Percentiles rank a stretch among this genome's conserved stretches.
Conservation (phyloP, 169 alveolate species). For the Plasmodium fragile region DNA sequence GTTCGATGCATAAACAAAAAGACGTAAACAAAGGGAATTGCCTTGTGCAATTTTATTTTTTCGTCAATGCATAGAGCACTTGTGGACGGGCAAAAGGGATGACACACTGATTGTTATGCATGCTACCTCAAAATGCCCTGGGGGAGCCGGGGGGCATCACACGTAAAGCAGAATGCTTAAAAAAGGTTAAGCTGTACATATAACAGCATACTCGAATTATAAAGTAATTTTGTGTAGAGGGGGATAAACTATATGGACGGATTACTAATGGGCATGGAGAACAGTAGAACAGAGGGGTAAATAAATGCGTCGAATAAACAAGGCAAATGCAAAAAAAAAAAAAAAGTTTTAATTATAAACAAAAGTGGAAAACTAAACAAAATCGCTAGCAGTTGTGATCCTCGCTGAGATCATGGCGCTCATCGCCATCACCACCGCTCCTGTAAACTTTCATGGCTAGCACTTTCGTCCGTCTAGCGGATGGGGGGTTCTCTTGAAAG, state of each 20-base stretch:
- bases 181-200: neutral
- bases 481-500: constrained; percentile 20
- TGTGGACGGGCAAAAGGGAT: neutral
- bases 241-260: neutral
- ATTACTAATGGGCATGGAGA: neutral
- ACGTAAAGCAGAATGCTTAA: neutral
- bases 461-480: constrained; percentile 28
- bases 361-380: neutral
- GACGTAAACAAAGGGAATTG: neutral
- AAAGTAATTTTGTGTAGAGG: neutral
- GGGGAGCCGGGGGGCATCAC: neutral
- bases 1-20: neutral
- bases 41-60: neutral
- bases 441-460: constrained; percentile 42
- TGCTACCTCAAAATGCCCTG: neutral
- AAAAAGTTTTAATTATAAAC: neutral
- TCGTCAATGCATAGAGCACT: neutral
- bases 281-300: neutral
- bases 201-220: neutral
- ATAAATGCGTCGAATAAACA: neutral
- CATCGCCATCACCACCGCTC: constrained; percentile 20
- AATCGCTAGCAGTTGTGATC: constrained; percentile 20
- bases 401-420: constrained; percentile 12
- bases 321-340: neutral
- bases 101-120: neutral